Base-by-base conservation (phyloP, 257 asterid species). In the Euphrasia confusa region DNA sequence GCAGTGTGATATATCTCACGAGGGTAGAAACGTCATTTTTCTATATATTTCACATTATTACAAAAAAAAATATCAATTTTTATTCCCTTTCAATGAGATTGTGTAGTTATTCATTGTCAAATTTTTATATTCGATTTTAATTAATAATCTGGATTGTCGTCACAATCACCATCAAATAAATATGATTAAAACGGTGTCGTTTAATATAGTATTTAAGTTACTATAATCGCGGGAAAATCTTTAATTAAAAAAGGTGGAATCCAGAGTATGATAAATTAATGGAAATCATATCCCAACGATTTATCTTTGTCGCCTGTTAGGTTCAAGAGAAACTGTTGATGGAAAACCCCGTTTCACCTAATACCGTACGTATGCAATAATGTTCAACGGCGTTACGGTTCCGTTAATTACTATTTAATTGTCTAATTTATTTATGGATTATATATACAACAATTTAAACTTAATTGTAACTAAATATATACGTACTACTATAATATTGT, bases 281-380 rank as follows among this genome's bases (percentile, higher is more conserved):
- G 88, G 73, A 75, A 82, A 85, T 85, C 94, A 83, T 54, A 71
- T 67, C 33, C 33, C 53, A 40, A 63, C 75, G 42, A 62, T 54
- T 48, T 40, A 39, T 64, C 40, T 65, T 48, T 54, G 26, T 45
- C 71, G 77, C 55, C 52, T 64, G 67, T 14, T 65, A 17, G 39
- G 47, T 57, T 53, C 44, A 65, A 39, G 50, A 61, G 21, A 55
- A 47, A 62, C 62, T 59, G 70, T 69, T 71, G 66, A 58, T 66
- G 64, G 77, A 74, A 71, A 69, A 65, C 27, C n/a, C 61, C 76
- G 44, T 72, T 75, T 72, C 75, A 75, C 79, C 79, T 69, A 72
- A 71, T 76, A 63, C 80, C 59, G 47, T 67, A 30, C 13, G 48
- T 42, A 13, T 10, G 24, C 24, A 21, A 21, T 21, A 21, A 21